Evolutionary conservation across 2,329 filamentous ascomycete genomes (phyloP).

Genomic region (Aspergillus novoparasiticus): DNA sequence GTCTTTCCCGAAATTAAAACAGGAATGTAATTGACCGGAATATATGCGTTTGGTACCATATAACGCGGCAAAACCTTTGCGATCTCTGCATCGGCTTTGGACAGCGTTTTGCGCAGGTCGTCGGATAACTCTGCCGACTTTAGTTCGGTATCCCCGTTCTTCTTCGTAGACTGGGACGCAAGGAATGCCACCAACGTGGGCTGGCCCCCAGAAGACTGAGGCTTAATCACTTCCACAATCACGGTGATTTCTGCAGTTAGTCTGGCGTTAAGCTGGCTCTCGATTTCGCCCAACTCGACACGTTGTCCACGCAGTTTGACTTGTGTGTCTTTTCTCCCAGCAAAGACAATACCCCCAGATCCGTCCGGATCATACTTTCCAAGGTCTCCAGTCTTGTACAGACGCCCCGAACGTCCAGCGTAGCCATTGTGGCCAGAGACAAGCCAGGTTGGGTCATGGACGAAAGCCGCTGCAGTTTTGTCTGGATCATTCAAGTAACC

Average conservation of each 20-base stretch:
- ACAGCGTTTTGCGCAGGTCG: constrained; percentile 21
- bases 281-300: constrained; percentile 47
- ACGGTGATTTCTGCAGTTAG: constrained; percentile 40
- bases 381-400: constrained; percentile 48
- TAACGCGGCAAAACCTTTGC: constrained; percentile 33
- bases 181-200: constrained; percentile 36
- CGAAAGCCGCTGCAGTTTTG: constrained; percentile 40
- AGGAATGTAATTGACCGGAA: constrained; percentile 47
- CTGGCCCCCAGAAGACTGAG: constrained; percentile 30
- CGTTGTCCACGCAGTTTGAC: constrained; percentile 48
- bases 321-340: constrained; percentile 44
- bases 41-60: constrained; percentile 45
- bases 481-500: constrained; percentile 49
- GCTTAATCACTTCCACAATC: constrained; percentile 52
- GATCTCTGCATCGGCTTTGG: constrained; percentile 26
- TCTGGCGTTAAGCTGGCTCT: constrained; percentile 35
- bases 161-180: constrained; percentile 27
- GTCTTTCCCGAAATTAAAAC: constrained; percentile 49
- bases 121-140: constrained; percentile 17
- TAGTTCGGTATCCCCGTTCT: constrained; percentile 21
- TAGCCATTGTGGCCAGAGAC: constrained; percentile 26
- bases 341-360: constrained; percentile 40
- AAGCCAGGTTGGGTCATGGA: constrained; percentile 43
- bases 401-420: constrained; percentile 32
- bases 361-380: constrained; percentile 41